Evolutionary conservation across 768 basidiomycete genomes (phyloP), one percentile per base, ranked within the genome.

Genomic region (Suillus decipiens): DNA sequence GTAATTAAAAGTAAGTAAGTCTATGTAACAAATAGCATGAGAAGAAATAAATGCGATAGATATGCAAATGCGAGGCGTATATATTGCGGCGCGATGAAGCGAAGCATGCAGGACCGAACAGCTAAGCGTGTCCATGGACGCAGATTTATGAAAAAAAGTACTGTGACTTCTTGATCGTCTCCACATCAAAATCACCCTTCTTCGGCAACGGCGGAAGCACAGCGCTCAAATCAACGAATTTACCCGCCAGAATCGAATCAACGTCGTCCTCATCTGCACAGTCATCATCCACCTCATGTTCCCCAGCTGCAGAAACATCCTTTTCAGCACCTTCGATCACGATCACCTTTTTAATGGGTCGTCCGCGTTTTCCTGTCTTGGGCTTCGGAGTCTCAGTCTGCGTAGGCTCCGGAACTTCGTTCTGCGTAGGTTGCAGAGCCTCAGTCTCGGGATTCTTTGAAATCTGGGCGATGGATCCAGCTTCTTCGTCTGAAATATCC

Each of bases 111-210:
- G 56, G 17, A 34, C 10, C 11, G 39, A 39, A 57, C 56, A 57
- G 24, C 24, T 3, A 57, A 57, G 28, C 17, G 14, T 41, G 7
- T 17, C 37, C 54, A 36, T 24, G 17, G 19, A 15, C 47, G 7
- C 24, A 28, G 31, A 33, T 19, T 36, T 84, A 97, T 48, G 95
- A 96, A 83, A 98, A 99, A 84, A 99, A 99, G 77, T 98, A 99
- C 42, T 82, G 81, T 48, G 90, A 93, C 62, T 86, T 76, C 73
- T 89, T 89, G 77, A 98, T 95, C 64, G 80, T 81, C 69, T 85
- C 81, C 65, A 99, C 93, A 67, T 92, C 84, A 73, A 99, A 97
- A 62, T 80, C 79, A 61, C 96, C 96, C 79, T 92, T 93, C 75
- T 85, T 72, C 0, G 96, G 96, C 24, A 95, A 74, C 0, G 88